A percentile compares a stretch with the other conserved stretches of the same genome.
Conservation (phyloP, 2,329 filamentous ascomycete genomes). For the Xylaria polymorpha region DNA sequence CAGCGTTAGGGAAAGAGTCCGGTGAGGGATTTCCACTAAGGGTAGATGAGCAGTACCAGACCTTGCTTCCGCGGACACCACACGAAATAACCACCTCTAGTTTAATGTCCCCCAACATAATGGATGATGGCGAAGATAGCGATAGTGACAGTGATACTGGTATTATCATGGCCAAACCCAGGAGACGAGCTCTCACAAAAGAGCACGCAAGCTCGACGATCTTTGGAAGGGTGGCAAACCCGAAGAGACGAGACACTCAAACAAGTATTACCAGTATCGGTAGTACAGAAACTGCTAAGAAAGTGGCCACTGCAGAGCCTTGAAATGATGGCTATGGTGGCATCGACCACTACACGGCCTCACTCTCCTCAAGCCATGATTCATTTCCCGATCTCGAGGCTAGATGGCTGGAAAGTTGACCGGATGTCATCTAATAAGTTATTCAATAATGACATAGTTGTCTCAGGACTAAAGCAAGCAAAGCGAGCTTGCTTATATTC, state of each 20-base stretch:
- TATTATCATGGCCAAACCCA: slow-evolving; percentile 64
- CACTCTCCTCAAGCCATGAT: not conserved
- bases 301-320: slow-evolving; percentile 57
- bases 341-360: not conserved
- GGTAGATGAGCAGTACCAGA: slow-evolving; percentile 47
- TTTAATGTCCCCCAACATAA: slow-evolving; percentile 41
- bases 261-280: slow-evolving; percentile 69
- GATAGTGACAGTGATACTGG: slow-evolving; percentile 68
- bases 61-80: slow-evolving; percentile 40
- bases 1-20: slow-evolving; percentile 62
- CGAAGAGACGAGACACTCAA: slow-evolving; percentile 68
- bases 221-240: slow-evolving; percentile 50
- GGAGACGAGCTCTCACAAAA: slow-evolving; percentile 55
- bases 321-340: slow-evolving; percentile 13
- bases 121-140: slow-evolving; percentile 61
- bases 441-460: not conserved
- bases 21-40: slow-evolving; percentile 60
- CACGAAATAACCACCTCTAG: slow-evolving; percentile 39
- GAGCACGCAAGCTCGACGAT: slow-evolving; percentile 49
- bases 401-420: not conserved
- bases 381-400: not conserved
- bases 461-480: not conserved
- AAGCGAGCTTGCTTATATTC: not conserved
- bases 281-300: slow-evolving; percentile 73
- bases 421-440: not conserved